phyloP scores from a whole-genome alignment of 1,284 basidiomycete species.

The Blastosporella zonata region DNA sequence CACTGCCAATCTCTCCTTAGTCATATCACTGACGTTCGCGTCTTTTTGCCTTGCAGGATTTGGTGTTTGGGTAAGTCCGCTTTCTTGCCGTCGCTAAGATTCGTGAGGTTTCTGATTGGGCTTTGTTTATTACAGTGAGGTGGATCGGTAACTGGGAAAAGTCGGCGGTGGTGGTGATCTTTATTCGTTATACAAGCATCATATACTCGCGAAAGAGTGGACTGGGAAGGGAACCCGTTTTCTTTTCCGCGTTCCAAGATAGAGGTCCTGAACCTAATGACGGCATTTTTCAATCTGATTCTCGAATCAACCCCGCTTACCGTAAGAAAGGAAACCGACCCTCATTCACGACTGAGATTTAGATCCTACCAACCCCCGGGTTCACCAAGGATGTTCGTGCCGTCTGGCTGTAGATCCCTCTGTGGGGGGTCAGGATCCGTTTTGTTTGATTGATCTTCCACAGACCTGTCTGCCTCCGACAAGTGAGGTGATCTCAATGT shows the following conservation, averaged over 20 bases:
- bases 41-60: constrained; percentile 27
- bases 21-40: constrained; percentile 12
- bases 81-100: constrained; percentile 1
- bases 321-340: not conserved
- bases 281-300: too few relatives aligned
- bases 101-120: constrained; percentile 3
- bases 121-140: constrained; percentile 31
- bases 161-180: not conserved
- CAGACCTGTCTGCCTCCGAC: too few relatives aligned
- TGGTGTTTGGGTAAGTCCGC: constrained; percentile 39
- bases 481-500: too few relatives aligned
- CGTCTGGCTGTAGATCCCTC: too few relatives aligned
- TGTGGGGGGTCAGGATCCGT: too few relatives aligned
- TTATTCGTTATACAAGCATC: not conserved
- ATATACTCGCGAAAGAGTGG: not conserved
- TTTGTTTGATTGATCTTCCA: too few relatives aligned
- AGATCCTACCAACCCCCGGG: not conserved
- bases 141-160: constrained; percentile 35
- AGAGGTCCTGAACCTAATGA: not conserved
- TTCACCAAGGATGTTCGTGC: too few relatives aligned
- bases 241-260: not conserved
- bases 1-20: not conserved
- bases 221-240: not conserved
- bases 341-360: not conserved
- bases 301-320: too few relatives aligned